phyloP scores from a whole-genome alignment of 345 rosid species.

The Citrus hindsii region DNA sequence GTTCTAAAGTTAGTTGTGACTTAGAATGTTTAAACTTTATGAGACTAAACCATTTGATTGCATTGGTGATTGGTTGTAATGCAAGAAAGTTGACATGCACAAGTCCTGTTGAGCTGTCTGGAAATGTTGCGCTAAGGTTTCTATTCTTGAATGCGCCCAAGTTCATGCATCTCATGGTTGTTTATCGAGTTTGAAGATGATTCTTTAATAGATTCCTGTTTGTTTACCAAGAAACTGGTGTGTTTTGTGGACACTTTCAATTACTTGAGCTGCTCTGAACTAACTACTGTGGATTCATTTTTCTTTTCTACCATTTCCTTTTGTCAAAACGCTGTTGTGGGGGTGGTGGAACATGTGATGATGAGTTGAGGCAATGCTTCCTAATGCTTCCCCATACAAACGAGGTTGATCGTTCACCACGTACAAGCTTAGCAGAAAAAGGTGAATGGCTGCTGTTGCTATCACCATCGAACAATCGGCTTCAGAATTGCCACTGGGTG shows the following conservation, averaged over 20 bases:
- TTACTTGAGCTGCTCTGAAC: neutral
- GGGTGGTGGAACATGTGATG: neutral
- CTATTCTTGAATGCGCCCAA: neutral
- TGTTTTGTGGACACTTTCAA: neutral
- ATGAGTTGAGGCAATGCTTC: neutral
- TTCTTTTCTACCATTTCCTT: neutral
- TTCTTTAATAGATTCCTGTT: neutral
- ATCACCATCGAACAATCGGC: neutral
- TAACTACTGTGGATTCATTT: neutral
- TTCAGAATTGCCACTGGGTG: neutral
- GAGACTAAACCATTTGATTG: neutral
- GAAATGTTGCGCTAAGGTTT: neutral
- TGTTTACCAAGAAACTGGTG: neutral
- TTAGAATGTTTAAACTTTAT: neutral
- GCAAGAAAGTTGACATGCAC: neutral
- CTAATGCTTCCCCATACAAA: neutral
- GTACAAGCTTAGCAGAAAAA: neutral
- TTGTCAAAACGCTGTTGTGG: neutral
- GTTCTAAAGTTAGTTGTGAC: neutral
- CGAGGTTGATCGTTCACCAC: too few species aligned
- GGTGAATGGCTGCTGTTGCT: neutral
- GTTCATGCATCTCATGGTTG: neutral
- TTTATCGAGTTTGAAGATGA: neutral
- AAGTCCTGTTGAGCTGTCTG: neutral
- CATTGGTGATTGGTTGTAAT: neutral